Evolutionary conservation across 306 rosid genomes (phyloP).

Genomic region (Calophaca sinica): DNA sequence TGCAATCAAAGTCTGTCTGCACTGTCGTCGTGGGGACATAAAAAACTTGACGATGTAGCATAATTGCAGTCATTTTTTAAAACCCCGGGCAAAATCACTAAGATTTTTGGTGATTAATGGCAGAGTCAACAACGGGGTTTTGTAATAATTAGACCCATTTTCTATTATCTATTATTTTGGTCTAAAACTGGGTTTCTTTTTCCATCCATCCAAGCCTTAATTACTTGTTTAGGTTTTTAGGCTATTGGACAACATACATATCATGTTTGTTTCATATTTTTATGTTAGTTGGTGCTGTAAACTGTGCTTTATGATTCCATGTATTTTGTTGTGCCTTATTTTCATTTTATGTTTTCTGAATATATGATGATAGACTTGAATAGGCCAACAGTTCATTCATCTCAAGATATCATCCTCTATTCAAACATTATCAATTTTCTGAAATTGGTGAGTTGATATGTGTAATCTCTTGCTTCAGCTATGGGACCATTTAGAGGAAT

Average conservation of each 20-base stretch:
- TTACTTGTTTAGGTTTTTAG: not conserved
- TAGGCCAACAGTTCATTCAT: not conserved
- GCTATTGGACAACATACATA: not conserved
- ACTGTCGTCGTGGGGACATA: too few species aligned
- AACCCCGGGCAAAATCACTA: not conserved
- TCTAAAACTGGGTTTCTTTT: too few species aligned
- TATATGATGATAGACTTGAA: not conserved
- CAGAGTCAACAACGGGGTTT: not conserved
- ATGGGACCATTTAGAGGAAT: constrained; percentile 70
- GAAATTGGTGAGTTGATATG: not conserved
- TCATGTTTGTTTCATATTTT: not conserved
- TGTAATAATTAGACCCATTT: not conserved
- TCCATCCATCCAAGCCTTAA: too few species aligned
- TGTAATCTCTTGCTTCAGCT: constrained; percentile 40
- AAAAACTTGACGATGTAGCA: too few species aligned
- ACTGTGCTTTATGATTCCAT: not conserved
- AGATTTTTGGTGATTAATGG: not conserved
- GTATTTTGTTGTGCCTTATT: not conserved
- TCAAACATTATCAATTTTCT: constrained; percentile 18
- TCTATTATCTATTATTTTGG: too few species aligned
- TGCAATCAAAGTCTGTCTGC: too few species aligned
- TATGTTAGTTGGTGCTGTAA: not conserved
- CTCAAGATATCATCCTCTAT: not conserved
- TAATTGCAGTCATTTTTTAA: too few species aligned
- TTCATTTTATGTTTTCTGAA: not conserved